Evolutionary conservation across 2,329 filamentous ascomycete genomes (phyloP), one percentile per base, ranked within the genome.

Genomic region (Aspergillus texensis): DNA sequence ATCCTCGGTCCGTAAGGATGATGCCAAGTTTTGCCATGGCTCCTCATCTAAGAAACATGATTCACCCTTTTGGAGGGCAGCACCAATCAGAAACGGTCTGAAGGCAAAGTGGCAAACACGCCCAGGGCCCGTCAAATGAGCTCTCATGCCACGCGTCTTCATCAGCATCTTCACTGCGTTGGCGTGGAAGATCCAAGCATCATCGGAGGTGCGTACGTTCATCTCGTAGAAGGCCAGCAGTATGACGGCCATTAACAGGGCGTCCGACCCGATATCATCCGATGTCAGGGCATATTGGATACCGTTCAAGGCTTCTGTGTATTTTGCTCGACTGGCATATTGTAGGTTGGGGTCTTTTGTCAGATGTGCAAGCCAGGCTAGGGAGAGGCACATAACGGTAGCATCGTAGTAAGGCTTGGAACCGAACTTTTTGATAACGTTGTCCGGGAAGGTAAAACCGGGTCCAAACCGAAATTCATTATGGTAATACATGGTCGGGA

Each of bases 141-240:
- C 68, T n/a, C 57, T 57, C 9, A 75, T 70, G 11, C 75, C 75
- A 39, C 76, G 74, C 32, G 73, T 65, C 5, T 67, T 67, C 71
- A 78, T 77, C 26, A 77, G 65, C 12, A 71, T 59, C 19, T 70
- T 70, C 3, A 74, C 73, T 19, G 75, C 76, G 9, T 71, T 72
- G 26, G 76, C 75, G 65, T 78, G 76, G 11, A 68, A 69, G 11
- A 75, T 67, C 75, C 75, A 78, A 1, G 75, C 72, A 19, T 72
- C 67, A 48, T 73, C 68, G 28, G 70, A 68, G 9, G 76, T 75
- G 6, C 69, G 71, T 6, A 74, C 71, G 61, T 77, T 75, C 63
- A 75, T 71, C 57, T 78, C 76, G 41, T 76, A 78, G 39, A 77
- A 69, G 46, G 72, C 75, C 10, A 78, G 69, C 6, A 74, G 65